Evolutionary conservation across 805 yeast genomes (phyloP).

Genomic region (Blastobotrys attinorum): DNA sequence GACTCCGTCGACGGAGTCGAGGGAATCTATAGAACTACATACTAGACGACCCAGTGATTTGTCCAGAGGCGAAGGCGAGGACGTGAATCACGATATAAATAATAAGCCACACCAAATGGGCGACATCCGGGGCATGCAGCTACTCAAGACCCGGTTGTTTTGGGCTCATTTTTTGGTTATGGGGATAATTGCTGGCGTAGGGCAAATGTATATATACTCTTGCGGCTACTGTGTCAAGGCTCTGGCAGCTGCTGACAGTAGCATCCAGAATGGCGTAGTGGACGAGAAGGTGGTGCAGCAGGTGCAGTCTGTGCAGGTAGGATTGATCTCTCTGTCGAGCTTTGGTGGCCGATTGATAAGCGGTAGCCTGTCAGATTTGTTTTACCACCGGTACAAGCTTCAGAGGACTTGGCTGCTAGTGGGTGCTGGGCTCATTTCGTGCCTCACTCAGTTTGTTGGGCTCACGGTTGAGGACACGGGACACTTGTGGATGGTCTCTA

Average conservation of each 20-base stretch:
- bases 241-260: constrained; percentile 18
- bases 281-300: constrained; percentile 22
- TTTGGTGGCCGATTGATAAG: constrained; percentile 58
- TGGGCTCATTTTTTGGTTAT: constrained; percentile 30
- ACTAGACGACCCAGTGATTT: no score
- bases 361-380: constrained; percentile 58
- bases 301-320: constrained; percentile 66
- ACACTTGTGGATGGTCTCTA: constrained; percentile 42
- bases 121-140: constrained; percentile 14
- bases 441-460: constrained; percentile 46
- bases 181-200: constrained; percentile 54
- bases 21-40: neutral
- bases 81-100: neutral
- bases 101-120: neutral
- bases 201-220: constrained; percentile 69
- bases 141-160: constrained; percentile 13
- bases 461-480: constrained; percentile 29
- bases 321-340: constrained; percentile 58
- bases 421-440: constrained; percentile 42
- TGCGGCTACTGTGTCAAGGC: constrained; percentile 64
- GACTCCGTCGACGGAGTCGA: neutral
- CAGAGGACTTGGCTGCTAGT: constrained; percentile 49
- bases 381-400: constrained; percentile 37
- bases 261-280: neutral
- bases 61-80: no score